phyloP scores from a whole-genome alignment of 805 yeast genomes.

The Yarrowia sp. region DNA sequence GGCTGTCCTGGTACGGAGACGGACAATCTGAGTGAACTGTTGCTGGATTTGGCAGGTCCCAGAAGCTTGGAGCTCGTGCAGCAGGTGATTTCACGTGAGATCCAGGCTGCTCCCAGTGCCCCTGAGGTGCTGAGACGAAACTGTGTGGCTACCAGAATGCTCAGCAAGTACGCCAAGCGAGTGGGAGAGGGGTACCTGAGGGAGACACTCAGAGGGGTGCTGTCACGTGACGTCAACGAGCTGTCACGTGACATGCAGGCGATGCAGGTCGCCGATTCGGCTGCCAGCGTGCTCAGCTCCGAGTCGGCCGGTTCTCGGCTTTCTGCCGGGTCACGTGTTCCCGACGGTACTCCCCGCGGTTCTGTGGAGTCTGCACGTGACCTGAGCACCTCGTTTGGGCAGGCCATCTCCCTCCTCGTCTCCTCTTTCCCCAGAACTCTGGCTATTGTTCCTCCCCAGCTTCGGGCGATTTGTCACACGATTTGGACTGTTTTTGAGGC shows the following conservation, averaged over 20 bases:
- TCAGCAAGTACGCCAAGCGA: conserved; percentile 73
- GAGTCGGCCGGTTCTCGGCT: neutral
- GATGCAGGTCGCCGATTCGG: too few relatives aligned
- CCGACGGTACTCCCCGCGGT: neutral
- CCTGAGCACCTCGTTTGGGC: conserved; percentile 42
- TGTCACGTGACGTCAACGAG: conserved; percentile 45
- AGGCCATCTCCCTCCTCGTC: conserved; percentile 42
- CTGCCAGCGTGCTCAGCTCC: too few relatives aligned
- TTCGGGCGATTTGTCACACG: conserved; percentile 63
- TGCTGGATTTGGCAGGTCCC: conserved; percentile 61
- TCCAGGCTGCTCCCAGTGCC: conserved; percentile 63
- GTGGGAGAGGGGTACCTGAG: conserved; percentile 67
- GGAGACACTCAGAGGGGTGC: conserved; percentile 62
- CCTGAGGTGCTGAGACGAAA: conserved; percentile 81
- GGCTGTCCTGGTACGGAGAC: conserved; percentile 73
- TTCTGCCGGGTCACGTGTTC: neutral
- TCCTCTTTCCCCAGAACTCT: conserved; percentile 66
- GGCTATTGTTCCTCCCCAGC: conserved; percentile 13
- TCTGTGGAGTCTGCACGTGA: conserved; percentile 8
- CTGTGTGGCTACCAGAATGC: conserved; percentile 78
- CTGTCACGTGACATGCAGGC: neutral
- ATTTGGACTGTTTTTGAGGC: conserved; percentile 63
- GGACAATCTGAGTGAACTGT: conserved; percentile 70
- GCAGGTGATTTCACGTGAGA: conserved; percentile 66
- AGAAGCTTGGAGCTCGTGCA: conserved; percentile 54